These are phyloP conservation scores for Paramarasmius palmivorus DNA, from an alignment of 1,284 basidiomycete genomes.

Conservation along the genomic window DNA sequence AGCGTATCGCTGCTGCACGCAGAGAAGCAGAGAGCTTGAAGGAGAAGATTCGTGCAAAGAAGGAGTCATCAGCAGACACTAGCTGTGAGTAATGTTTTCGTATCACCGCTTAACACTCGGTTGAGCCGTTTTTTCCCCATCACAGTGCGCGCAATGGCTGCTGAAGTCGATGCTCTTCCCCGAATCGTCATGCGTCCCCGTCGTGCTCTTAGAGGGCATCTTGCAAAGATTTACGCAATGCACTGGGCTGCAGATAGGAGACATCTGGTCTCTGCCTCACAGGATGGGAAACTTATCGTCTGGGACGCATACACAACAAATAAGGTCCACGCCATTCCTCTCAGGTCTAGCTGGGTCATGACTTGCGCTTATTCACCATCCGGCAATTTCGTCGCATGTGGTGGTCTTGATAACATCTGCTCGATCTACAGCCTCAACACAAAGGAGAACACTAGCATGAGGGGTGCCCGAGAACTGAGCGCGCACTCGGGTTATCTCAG, in stretches of 20 bases:
- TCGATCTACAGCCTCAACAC: slow-evolving; percentile 93
- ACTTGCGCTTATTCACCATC: slow-evolving; percentile 98
- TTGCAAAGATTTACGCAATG: slow-evolving; percentile 99
- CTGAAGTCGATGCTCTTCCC: slow-evolving; percentile 92
- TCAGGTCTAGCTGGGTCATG: slow-evolving; percentile 99
- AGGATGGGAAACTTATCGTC: slow-evolving; percentile 98
- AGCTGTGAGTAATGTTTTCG: slow-evolving; percentile 67
- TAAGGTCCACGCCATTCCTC: slow-evolving; percentile 98
- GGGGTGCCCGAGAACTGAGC: slow-evolving; percentile 87
- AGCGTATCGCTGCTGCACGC: slow-evolving; percentile 93
- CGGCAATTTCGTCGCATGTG: slow-evolving; percentile 96
- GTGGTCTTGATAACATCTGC: slow-evolving; percentile 98
- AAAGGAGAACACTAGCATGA: slow-evolving; percentile 67
- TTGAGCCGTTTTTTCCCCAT: background rate
- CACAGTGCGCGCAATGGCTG: slow-evolving; percentile 92
- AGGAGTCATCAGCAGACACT: slow-evolving; percentile 95
- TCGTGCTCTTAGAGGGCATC: slow-evolving; percentile 92
- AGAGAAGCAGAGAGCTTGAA: slow-evolving; percentile 96
- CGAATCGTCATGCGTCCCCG: slow-evolving; percentile 95
- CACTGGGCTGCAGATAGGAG: slow-evolving; percentile 97
- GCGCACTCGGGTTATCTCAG: slow-evolving; percentile 97
- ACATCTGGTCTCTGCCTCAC: slow-evolving; percentile 97
- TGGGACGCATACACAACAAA: slow-evolving; percentile 99
- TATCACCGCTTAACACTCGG: background rate
- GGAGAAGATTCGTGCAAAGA: slow-evolving; percentile 95